Evolutionary conservation across 2,329 filamentous ascomycete genomes (phyloP).

Genomic region (Coleophoma eucalyptorum): DNA sequence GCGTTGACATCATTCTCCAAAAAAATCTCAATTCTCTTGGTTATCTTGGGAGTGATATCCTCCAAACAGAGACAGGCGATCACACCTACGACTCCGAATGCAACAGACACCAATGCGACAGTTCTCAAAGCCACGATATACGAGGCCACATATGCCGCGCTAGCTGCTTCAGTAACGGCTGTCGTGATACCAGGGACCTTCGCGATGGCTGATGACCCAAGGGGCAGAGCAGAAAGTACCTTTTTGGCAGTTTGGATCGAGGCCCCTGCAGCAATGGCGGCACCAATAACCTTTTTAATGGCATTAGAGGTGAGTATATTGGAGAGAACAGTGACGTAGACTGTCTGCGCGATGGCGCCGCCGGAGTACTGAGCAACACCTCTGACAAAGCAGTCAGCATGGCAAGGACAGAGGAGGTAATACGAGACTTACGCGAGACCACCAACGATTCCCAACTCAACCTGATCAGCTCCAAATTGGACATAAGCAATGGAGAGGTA

Average conservation of each 20-base stretch:
- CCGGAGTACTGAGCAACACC: constrained; percentile 34
- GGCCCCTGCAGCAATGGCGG: constrained; percentile 29
- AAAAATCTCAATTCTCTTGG: constrained; percentile 31
- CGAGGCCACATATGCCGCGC: constrained; percentile 14
- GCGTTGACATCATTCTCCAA: constrained; percentile 23
- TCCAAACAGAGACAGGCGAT: constrained; percentile 24
- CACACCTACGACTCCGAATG: constrained; percentile 6
- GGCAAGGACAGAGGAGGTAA: neutral
- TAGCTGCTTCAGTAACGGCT: constrained; percentile 23
- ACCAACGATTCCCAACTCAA: constrained; percentile 40
- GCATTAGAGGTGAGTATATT: constrained; percentile 29
- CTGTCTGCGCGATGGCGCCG: constrained; percentile 34
- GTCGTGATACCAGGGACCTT: neutral
- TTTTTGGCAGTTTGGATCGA: constrained; percentile 26
- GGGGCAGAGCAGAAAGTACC: constrained; percentile 25
- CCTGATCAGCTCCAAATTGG: constrained; percentile 45
- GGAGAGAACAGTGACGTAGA: constrained; percentile 37
- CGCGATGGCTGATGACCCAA: neutral
- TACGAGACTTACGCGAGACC: constrained; percentile 28
- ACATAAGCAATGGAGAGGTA: constrained; percentile 44
- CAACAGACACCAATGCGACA: neutral
- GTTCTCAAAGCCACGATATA: constrained; percentile 2
- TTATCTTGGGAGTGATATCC: constrained; percentile 31
- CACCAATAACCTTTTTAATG: constrained; percentile 27
- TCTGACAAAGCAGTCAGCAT: neutral